phyloP scores from a whole-genome alignment of 2,329 filamentous ascomycete species.

The Nigrospora osmanthi region DNA sequence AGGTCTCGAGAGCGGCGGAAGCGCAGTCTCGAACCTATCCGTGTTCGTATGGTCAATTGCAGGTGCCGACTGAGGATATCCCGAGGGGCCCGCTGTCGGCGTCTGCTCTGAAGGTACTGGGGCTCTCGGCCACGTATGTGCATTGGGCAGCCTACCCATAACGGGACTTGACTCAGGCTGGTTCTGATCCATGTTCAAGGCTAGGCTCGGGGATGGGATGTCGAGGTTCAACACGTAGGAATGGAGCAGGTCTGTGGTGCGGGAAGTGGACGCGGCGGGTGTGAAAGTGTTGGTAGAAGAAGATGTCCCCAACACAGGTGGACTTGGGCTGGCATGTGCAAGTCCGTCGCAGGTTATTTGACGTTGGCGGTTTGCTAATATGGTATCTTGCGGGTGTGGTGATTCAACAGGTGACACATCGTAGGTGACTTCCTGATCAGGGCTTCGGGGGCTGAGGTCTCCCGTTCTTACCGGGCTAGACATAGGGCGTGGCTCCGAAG shows the following conservation, averaged over 20 bases:
- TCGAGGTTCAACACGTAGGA: too few species aligned
- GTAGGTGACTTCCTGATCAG: constrained; percentile 17
- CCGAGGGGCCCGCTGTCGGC: constrained; percentile 14
- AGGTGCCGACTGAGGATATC: constrained; percentile 34
- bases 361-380: not conserved
- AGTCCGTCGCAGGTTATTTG: too few species aligned
- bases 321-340: too few species aligned
- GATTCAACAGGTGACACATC: constrained; percentile 16
- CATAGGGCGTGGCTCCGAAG: too few species aligned
- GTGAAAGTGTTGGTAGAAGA: too few species aligned
- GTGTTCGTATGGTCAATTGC: constrained; percentile 20
- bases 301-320: too few species aligned
- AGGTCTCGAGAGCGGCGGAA: constrained; percentile 29
- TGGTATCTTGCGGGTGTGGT: not conserved
- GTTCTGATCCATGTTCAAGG: too few species aligned
- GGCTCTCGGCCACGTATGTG: constrained; percentile 39
- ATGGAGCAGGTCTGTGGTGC: too few species aligned
- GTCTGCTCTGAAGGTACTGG: constrained; percentile 14
- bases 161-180: constrained; percentile 6
- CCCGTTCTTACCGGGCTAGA: too few species aligned
- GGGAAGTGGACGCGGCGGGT: too few species aligned
- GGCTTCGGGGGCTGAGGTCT: not conserved
- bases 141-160: constrained; percentile 20
- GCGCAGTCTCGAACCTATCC: constrained; percentile 23
- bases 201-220: too few species aligned